Evolutionary conservation across 2,329 filamentous ascomycete genomes (phyloP).

Genomic region (Stenocarpella maydis): DNA sequence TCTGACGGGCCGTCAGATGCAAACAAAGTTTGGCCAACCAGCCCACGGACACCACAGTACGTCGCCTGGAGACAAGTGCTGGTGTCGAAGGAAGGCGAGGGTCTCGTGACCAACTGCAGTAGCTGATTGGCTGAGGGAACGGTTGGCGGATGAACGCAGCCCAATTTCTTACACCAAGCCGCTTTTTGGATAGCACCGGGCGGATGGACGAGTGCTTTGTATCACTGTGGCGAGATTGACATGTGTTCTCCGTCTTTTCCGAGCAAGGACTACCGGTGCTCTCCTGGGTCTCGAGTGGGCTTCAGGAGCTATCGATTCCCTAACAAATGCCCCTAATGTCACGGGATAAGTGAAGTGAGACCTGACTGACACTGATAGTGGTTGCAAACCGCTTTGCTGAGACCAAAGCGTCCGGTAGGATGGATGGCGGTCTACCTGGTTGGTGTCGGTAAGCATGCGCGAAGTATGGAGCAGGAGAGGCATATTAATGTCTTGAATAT

Average conservation of each 20-base stretch:
- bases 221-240: slow-evolving; percentile 6
- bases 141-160: slow-evolving; percentile 2
- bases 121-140: background rate
- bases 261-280: too few relatives aligned
- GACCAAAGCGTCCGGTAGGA: background rate
- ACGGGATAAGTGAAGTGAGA: background rate
- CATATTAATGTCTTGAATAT: slow-evolving; percentile 22
- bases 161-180: slow-evolving; percentile 17
- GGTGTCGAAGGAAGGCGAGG: too few relatives aligned
- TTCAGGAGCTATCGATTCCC: background rate
- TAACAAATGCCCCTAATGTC: background rate
- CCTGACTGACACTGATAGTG: background rate
- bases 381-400: background rate
- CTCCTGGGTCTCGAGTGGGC: too few relatives aligned
- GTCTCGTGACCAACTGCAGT: background rate
- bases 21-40: background rate
- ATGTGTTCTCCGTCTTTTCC: background rate
- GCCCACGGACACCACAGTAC: background rate
- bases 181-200: background rate
- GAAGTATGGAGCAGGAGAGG: background rate
- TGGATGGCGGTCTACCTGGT: background rate
- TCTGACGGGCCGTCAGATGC: background rate
- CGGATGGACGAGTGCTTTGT: background rate
- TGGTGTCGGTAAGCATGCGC: background rate
- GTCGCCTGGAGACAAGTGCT: background rate